phyloP scores from a whole-genome alignment of 2,329 filamentous ascomycete genomes.

The Exophiala sp. region DNA sequence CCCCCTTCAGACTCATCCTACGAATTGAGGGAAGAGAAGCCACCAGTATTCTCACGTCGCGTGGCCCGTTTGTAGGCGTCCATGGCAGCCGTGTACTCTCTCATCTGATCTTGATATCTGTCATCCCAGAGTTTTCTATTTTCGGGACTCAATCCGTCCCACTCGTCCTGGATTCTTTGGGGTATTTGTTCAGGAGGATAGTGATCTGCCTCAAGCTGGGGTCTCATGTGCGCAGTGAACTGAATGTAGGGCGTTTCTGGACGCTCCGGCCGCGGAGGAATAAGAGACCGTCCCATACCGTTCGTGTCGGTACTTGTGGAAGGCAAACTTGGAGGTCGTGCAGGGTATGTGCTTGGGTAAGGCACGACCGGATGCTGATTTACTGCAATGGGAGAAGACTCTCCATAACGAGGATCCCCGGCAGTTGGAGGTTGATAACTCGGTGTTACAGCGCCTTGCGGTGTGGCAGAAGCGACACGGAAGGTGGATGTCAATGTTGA shows the following conservation, averaged over 20 bases:
- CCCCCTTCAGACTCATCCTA: conserved; percentile 6
- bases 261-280: conserved; percentile 19
- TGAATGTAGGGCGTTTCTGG: conserved; percentile 25
- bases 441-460: conserved; percentile 6
- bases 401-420: conserved; percentile 9
- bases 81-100: conserved; percentile 24
- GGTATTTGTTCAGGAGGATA: conserved; percentile 24
- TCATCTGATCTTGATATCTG: conserved; percentile 28
- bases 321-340: conserved; percentile 7
- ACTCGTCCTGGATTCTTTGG: conserved; percentile 25
- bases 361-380: conserved; percentile 15
- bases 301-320: conserved; percentile 8
- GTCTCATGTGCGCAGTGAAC: conserved; percentile 27
- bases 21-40: conserved; percentile 15
- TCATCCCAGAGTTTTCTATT: conserved; percentile 28
- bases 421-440: conserved; percentile 3
- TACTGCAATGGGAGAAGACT: conserved; percentile 20
- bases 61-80: conserved; percentile 25
- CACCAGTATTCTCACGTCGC: conserved; percentile 12
- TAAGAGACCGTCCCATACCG: conserved; percentile 6
- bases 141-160: conserved; percentile 24
- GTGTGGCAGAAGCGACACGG: conserved; percentile 18
- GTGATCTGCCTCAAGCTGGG: conserved; percentile 27
- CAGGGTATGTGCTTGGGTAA: conserved; percentile 5
- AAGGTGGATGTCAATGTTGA: conserved; percentile 21